phyloP scores from a whole-genome alignment of 305 asterid species.

The Rubia peregrina region DNA sequence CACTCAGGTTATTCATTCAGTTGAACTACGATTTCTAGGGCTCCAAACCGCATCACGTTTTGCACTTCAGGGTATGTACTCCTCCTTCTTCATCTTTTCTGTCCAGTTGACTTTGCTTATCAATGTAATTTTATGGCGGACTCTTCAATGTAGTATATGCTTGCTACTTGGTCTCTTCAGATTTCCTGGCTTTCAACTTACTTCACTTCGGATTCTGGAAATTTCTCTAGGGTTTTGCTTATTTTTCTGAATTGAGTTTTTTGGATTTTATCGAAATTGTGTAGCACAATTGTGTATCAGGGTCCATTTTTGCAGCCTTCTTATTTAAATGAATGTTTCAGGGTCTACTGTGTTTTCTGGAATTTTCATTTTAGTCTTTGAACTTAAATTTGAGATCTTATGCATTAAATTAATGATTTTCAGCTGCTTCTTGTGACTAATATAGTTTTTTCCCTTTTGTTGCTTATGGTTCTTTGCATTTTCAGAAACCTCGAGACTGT shows the following conservation, averaged over 20 bases:
- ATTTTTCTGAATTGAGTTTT: background rate
- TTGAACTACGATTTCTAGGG: slow-evolving; percentile 7
- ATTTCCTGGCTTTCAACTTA: background rate
- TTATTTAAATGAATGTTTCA: too few species aligned
- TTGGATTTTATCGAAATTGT: background rate
- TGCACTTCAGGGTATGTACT: background rate
- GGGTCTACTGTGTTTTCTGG: too few species aligned
- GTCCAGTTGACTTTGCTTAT: background rate
- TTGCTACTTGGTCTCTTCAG: background rate
- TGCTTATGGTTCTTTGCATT: background rate
- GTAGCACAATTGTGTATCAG: background rate
- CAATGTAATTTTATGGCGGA: background rate
- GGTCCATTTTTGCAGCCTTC: background rate
- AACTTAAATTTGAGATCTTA: background rate
- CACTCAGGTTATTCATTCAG: background rate
- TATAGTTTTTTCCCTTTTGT: background rate
- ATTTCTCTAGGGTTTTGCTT: background rate
- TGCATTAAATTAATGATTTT: background rate
- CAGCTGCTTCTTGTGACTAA: background rate
- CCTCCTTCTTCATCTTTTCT: background rate
- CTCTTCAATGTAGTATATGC: background rate
- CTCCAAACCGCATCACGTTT: background rate
- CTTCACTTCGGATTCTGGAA: background rate
- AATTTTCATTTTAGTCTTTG: background rate
- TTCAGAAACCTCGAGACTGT: slow-evolving; percentile 22